Evolutionary conservation across 2,329 filamentous ascomycete genomes (phyloP), one percentile per base, ranked within the genome.

Genomic region (Cercospora zeina): DNA sequence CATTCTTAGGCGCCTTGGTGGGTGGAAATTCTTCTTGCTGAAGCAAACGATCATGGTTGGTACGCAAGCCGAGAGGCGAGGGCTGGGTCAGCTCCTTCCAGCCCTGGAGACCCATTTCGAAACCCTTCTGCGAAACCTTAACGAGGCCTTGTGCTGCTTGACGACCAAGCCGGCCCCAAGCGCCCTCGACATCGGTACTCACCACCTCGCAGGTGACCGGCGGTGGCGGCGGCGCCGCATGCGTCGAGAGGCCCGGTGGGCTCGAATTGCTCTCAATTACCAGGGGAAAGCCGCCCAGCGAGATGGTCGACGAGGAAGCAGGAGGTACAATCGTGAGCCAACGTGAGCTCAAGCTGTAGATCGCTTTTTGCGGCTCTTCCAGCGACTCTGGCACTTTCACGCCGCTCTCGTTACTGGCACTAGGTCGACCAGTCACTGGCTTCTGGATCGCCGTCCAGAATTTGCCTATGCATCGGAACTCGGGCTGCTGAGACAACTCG

Each of bases 271-370:
- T 81, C 1, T 74, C 70, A 9, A 74, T 76, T 0, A 83, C 80
- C 9, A 88, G 80, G 1, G 85, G 82, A n/a, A 80, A 79, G 6
- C 89, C 90, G 65, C 89, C 85, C 19, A 92, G 77, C 1, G 89
- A 85, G 45, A 88, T 85, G 62, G 88, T 85, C 4, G 89, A 88
- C 1, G 89, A 88, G 1, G 88, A 78, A 34, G 68, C 65, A 5
- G 90, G 85, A 9, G 89, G 90, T 55, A 89, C 89, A 67, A 91
- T 89, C 1, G 90, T 89, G 16, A 96, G 80, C 89, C 89, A 95
- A 68, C 88, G 85, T 42, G 87, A 85, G 65, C 82, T 88, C 50
- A 93, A 75, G 4, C 89, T 85, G 61, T 92, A 76, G 21, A 93
- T 83, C 0, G 90, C 87, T 33, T 83, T 83, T 58, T 65, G 63